Evolutionary conservation across 202 grass and related monocot genomes (phyloP).

Genomic region (Digitaria exilis): DNA sequence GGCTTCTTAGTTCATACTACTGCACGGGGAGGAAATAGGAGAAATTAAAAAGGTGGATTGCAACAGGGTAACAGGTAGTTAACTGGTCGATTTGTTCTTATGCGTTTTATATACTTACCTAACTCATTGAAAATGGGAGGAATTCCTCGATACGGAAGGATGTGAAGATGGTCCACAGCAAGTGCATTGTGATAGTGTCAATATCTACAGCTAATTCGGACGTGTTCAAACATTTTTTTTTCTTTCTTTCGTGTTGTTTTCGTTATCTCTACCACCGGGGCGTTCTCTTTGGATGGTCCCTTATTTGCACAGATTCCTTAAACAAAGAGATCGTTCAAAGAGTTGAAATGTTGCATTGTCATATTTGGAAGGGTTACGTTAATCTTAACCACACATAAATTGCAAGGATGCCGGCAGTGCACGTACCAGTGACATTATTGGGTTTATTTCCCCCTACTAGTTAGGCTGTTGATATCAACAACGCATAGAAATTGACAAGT

Average conservation of each 20-base stretch:
- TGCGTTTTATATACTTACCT: not conserved
- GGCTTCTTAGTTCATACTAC: not conserved
- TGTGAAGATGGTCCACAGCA: not conserved
- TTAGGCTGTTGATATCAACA: slow-evolving; percentile 15
- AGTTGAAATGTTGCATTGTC: not conserved
- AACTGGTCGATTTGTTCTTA: not conserved
- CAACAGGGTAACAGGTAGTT: slow-evolving; percentile 13
- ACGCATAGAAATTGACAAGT: not conserved
- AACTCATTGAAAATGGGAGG: not conserved
- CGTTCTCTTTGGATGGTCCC: not conserved
- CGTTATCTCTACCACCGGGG: too few species aligned
- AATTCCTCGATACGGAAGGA: not conserved
- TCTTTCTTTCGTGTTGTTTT: not conserved
- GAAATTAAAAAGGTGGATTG: not conserved
- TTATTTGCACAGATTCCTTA: not conserved
- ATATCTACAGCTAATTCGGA: not conserved
- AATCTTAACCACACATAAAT: not conserved
- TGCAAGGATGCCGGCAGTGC: not conserved
- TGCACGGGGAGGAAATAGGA: not conserved
- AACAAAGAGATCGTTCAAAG: not conserved
- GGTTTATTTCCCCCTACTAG: not conserved
- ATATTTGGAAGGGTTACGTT: not conserved
- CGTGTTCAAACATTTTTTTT: not conserved
- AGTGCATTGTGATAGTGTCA: not conserved
- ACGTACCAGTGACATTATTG: not conserved